Evolutionary conservation across 2,329 filamentous ascomycete species (phyloP), one percentile per base, ranked within the genome.

Genomic region (Aspergillus ochraceus): DNA sequence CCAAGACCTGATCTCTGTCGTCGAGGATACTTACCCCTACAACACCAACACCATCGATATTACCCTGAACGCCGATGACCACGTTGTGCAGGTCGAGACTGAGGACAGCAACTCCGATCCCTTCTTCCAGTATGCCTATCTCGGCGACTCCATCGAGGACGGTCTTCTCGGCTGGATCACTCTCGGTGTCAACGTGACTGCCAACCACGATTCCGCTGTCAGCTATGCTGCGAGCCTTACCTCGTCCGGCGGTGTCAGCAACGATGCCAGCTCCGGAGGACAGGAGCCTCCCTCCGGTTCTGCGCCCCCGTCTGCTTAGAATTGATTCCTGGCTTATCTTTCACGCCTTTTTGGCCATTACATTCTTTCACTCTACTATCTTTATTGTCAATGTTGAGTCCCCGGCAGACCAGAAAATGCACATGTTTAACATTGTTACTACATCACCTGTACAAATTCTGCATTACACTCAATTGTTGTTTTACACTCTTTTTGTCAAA

Each of bases 1-100:
- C 66, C 81, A 87, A 68, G 75, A 77, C 58, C 79, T 88, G 17
- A 78, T 84, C 63, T 66, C 64, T 26, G 62, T 76, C 47, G 82
- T 88, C 54, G 80, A 84, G 63, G 71, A 71, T 3, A 76, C 74
- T 1, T 62, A 70, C 2, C 81, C 82, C 2, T 68, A 68, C 52
- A 68, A 58, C 47, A 64, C 64, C 19, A 68, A 66, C 49, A 62
- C 57, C 3, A 51, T 65, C 22, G 30, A 45, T 6, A 59, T 65
- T 2, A 66, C 63, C 1, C 29, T 29, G 2, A 66, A 66, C 19
- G 59, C 53, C 2, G 61, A 59, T 2, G 63, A 66, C 17, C 59
- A 55, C 10, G 63, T 65, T 2, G 47, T 66, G 6, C 26, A 42
- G 17, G 57, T 54, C 12, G 64, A 66, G 52, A 66, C 63, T 2